Base-by-base conservation (phyloP, 2,329 filamentous ascomycete genomes). In the Botrytis fragariae region DNA sequence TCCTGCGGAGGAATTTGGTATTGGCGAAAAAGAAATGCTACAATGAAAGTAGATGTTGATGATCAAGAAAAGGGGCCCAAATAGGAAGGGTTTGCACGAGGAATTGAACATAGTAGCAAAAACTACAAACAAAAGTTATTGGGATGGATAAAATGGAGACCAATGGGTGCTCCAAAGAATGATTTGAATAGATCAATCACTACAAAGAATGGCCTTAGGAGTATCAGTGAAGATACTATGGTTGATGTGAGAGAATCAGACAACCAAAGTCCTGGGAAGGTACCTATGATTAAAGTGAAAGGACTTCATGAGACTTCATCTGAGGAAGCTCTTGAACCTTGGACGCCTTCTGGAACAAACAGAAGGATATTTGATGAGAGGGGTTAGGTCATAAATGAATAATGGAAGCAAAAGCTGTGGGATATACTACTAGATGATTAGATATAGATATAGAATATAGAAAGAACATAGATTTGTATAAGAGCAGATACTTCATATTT, bases 1-100 rank as follows among this genome's bases (percentile, higher is more conserved):
- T 57, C 44, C 16, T 45, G 71, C 35, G 51, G 45, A 14, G 71
- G 51, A 18, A 16, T 60, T 29, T 72, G 71, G 63, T 35, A 45
- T 37, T 72, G 39, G 71, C 48, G 63, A 44, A 68, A 35, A 37
- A 68, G 51, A 48, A 72, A 68, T 7, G 39, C 37, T 32, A 59
- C 32, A 39, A 25, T 42, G n/a, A 45, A 57, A 54, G 37, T 12
- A 32, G 42, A 57, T 29, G 6, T 29, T 18, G 63, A 42, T 12
- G 39, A 60, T 48, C 62, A 72, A 51, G 71, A 69, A 60, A 72
- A 39, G 32, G 54, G 39, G n/a, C 18, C 8, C 16, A 37, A 37
- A 20, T 10, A n/a, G 54, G 48, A 37, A 25, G 37, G 39, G 14
- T 39, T 22, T 42, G 3, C 12, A n/a, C 32, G 20, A 22, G 39